phyloP scores from a whole-genome alignment of 768 basidiomycete species.

The Cantharellus anzutake region DNA sequence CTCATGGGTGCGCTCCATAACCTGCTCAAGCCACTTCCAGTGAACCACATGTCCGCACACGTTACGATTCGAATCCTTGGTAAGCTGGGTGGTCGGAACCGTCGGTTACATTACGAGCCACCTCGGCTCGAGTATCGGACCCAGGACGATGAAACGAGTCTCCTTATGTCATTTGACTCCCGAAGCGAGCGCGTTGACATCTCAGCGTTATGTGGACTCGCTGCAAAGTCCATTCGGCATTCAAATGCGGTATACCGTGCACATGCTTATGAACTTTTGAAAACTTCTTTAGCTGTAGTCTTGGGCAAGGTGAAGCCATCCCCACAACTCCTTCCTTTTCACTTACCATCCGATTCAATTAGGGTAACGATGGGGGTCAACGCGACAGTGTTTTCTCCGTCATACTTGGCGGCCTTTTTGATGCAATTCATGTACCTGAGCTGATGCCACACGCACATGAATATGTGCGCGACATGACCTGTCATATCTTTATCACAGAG shows the following conservation, averaged over 20 bases:
- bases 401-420: constrained; percentile 59
- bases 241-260: constrained; percentile 20
- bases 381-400: constrained; percentile 53
- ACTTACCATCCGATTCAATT: not conserved
- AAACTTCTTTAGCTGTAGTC: constrained; percentile 48
- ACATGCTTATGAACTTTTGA: constrained; percentile 29
- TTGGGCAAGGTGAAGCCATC: constrained; percentile 43
- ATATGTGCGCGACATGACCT: constrained; percentile 50
- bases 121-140: constrained; percentile 53
- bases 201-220: constrained; percentile 42
- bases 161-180: constrained; percentile 55
- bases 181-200: constrained; percentile 44
- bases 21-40: constrained; percentile 77
- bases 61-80: constrained; percentile 92
- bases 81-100: constrained; percentile 87
- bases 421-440: constrained; percentile 51
- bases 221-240: constrained; percentile 40
- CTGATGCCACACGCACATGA: constrained; percentile 47
- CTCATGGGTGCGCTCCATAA: constrained; percentile 88
- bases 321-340: not conserved
- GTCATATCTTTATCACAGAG: constrained; percentile 56
- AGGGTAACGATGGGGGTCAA: constrained; percentile 59
- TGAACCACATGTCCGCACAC: constrained; percentile 76
- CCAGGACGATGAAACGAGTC: constrained; percentile 48
- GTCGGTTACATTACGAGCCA: constrained; percentile 66